Conservation (phyloP, 2,329 filamentous ascomycete genomes). For the Fusarium bulbicola region DNA sequence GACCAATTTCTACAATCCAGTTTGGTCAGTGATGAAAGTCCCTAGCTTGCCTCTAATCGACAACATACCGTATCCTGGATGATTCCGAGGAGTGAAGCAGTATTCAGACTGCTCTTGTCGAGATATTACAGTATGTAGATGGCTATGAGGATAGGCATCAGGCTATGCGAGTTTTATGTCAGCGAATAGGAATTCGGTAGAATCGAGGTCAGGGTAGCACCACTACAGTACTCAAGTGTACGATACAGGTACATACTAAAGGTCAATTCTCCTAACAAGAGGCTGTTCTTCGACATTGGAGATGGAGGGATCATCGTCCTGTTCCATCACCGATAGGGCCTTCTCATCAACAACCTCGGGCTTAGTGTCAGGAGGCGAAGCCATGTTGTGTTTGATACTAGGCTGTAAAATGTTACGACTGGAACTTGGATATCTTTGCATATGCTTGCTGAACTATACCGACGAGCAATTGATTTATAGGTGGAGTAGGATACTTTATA, state of each 20-base stretch:
- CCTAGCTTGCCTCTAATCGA: fast-evolving
- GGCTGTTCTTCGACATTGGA: background rate
- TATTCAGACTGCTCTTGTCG: background rate
- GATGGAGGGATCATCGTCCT: background rate
- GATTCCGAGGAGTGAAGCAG: background rate
- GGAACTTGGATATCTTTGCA: background rate
- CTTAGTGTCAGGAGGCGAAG: background rate
- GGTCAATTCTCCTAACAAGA: background rate
- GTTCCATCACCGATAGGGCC: background rate
- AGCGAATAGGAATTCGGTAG: fast-evolving
- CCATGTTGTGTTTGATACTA: background rate
- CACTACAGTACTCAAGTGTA: fast-evolving
- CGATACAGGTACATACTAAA: background rate
- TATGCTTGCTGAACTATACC: background rate
- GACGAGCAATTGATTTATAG: background rate
- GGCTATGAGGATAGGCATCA: background rate
- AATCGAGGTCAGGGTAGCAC: background rate
- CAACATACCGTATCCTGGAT: background rate
- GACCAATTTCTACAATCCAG: background rate
- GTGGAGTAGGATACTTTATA: background rate
- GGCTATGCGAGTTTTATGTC: background rate
- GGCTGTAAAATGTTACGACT: fast-evolving
- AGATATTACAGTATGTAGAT: background rate
- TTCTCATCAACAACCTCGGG: background rate
- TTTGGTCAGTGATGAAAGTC: fast-evolving